Evolutionary conservation across 1,139 yeast species (phyloP), one percentile per base, ranked within the genome.

Genomic region (Casaregolazyma suthepensis): DNA sequence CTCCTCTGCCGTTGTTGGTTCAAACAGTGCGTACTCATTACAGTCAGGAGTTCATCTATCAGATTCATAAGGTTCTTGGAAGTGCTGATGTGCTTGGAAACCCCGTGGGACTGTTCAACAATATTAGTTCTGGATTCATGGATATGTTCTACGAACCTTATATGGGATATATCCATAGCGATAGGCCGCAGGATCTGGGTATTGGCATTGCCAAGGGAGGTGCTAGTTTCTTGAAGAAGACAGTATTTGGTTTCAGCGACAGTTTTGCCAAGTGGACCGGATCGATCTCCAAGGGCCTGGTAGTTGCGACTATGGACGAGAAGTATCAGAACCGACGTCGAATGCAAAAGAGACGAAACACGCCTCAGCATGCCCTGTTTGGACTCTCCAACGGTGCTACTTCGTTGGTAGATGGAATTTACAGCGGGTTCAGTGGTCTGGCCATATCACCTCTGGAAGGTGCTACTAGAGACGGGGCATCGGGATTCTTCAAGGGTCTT

Each of bases 61-160:
- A 94, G 69, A 76, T 94, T 44, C 96, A 94, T 70, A 91, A 89
- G 70, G 84, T 94, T 54, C 75, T 94, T 46, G 99, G 99, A 0
- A 89, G 97, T 18, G 99, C 99, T 0, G 99, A 94, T 70, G 81
- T 94, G 62, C 74, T 94, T 53, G 99, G 99, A 31, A 93, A 94
- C 61, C 99, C 99, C 0, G 98, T 94, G 38, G 99, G 99, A 1
- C 73, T 94, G 56, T 94, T 93, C 72, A 94, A 89, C 65, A 90
- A 91, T 61, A 75, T 94, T 56, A 85, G 96, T 55, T 89, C 97
- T 0, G 99, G 99, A 50, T 95, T 93, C 9, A 80, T 90, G 78
- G 99, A 94, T 69, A 86, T 93, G 43, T 94, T 94, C 67, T 94
- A 94, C 66, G 99, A 93, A 65, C 99, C 99, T 1, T 94, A 93